A percentile compares a stretch with the other conserved stretches of the same genome.
Conservation (phyloP, 176 grass and related monocot genomes). For the sorghum (Sorghum bicolor) region Sorghum_bicolor_NCBIv3 NC_012873.2:16063501-16064000, state of each 20-base stretch:
- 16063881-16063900: no score
- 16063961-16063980: neutral
- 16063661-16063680: no score
- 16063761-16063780: neutral
- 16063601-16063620: no score
- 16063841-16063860: neutral
- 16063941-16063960: neutral
- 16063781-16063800: neutral
- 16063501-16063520: neutral
- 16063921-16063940: neutral
- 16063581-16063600: no score
- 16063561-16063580: no score
- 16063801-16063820: neutral
- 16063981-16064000: neutral
- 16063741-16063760: neutral
- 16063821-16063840: neutral
- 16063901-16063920: neutral
- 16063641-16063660: no score
- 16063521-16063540: neutral
- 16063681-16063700: neutral
- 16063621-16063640: no score
- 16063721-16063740: neutral
- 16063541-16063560: neutral
- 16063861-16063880: neutral
- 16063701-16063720: neutral